phyloP scores from a whole-genome alignment of 1,284 basidiomycete genomes.

The Cryptococcus amylolentus region DNA sequence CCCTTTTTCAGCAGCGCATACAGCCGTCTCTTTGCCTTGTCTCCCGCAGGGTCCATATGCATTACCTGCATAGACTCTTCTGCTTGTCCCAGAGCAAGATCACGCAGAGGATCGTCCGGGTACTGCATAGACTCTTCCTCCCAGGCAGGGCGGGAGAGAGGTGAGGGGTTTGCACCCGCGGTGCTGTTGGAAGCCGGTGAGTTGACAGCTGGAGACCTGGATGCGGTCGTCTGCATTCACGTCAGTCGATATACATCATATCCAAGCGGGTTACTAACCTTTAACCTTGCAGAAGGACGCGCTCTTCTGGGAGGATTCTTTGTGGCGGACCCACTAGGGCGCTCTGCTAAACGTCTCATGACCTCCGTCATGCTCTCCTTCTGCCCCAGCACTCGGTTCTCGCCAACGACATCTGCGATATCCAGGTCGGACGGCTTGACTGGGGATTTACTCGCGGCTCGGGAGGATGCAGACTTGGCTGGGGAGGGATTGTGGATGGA shows the following conservation, averaged over 20 bases:
- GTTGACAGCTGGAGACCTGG: too few relatives aligned
- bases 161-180: too few relatives aligned
- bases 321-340: slow-evolving; percentile 5
- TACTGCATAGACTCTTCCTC: too few relatives aligned
- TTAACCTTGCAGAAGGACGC: slow-evolving; percentile 10
- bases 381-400: slow-evolving; percentile 4
- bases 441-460: neutral
- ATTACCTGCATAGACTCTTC: too few relatives aligned
- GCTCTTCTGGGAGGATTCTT: slow-evolving; percentile 7
- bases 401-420: slow-evolving; percentile 2
- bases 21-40: too few relatives aligned
- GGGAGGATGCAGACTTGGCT: neutral
- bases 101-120: too few relatives aligned
- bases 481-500: neutral
- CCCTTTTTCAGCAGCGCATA: neutral
- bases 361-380: slow-evolving; percentile 25
- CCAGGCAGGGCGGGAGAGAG: too few relatives aligned
- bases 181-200: too few relatives aligned
- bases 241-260: too few relatives aligned
- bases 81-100: too few relatives aligned
- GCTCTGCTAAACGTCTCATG: slow-evolving; percentile 25
- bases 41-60: too few relatives aligned
- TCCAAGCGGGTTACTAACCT: slow-evolving; percentile 5
- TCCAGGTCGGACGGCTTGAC: neutral
- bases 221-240: too few relatives aligned